Conservation (phyloP, 2,329 filamentous ascomycete genomes). For the Podosphaera xanthii region DNA sequence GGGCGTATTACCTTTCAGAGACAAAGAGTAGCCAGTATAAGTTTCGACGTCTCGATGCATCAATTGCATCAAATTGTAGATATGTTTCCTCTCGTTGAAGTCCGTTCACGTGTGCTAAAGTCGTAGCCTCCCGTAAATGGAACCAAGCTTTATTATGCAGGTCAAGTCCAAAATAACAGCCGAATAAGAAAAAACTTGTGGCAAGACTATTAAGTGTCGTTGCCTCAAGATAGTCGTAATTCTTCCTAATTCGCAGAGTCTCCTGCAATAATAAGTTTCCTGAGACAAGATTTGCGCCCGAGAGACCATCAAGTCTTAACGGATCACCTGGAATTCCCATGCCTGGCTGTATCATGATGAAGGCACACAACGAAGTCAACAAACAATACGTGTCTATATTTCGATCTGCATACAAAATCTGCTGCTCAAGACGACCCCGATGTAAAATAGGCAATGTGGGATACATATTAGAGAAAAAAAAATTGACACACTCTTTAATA, state of each 20-base stretch:
- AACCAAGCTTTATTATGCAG: slow-evolving; percentile 61
- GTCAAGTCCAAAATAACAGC: slow-evolving; percentile 46
- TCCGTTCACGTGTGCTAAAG: slow-evolving; percentile 36
- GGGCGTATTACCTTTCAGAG: slow-evolving; percentile 35
- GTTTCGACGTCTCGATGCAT: slow-evolving; percentile 38
- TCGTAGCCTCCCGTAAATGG: slow-evolving; percentile 54
- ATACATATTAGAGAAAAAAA: slow-evolving; percentile 47
- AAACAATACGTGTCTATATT: slow-evolving; percentile 41
- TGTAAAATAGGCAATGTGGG: slow-evolving; percentile 38
- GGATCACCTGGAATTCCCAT: slow-evolving; percentile 38
- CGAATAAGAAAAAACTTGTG: slow-evolving; percentile 63
- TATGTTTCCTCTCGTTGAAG: slow-evolving; percentile 44
- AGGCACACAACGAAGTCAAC: slow-evolving; percentile 39
- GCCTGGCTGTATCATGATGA: slow-evolving; percentile 46
- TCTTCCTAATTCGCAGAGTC: slow-evolving; percentile 37
- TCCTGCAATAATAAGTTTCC: slow-evolving; percentile 47
- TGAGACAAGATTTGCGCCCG: slow-evolving; percentile 34
- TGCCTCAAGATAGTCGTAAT: slow-evolving; percentile 33
- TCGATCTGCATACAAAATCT: slow-evolving; percentile 36
- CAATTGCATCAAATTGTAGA: slow-evolving; percentile 30
- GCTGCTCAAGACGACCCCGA: slow-evolving; percentile 32
- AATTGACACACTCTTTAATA: slow-evolving; percentile 41
- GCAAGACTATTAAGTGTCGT: slow-evolving; percentile 35
- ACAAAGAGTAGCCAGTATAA: slow-evolving; percentile 54
- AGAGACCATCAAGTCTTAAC: slow-evolving; percentile 30